Percentiles rank a stretch among this genome's conserved stretches.
phyloP scores from a whole-genome alignment of 148 eudicot species.

The Amaranthus hypochondriacus region DNA sequence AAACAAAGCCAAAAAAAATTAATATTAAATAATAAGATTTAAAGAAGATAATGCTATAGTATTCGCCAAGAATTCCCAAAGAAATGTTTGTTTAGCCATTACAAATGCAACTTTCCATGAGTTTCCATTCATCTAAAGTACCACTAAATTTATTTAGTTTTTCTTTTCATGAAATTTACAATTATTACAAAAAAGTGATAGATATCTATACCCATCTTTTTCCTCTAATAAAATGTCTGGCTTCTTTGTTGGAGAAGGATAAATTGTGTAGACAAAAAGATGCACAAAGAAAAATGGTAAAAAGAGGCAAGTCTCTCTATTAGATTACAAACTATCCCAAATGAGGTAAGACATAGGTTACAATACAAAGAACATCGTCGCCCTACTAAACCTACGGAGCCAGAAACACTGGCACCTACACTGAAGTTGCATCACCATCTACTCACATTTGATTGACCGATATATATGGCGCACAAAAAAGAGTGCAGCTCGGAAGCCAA shows the following conservation, averaged over 20 bases:
- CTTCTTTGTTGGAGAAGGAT: not conserved
- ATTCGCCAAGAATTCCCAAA: too few species aligned
- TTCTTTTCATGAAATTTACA: too few species aligned
- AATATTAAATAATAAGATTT: too few species aligned
- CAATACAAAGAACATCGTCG: slow-evolving; percentile 20
- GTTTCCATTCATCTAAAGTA: too few species aligned
- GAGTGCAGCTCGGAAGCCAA: slow-evolving; percentile 38
- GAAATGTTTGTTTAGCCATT: too few species aligned
- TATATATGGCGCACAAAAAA: slow-evolving; percentile 39
- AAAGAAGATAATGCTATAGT: too few species aligned
- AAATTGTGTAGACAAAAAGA: not conserved
- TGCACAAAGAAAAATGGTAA: not conserved
- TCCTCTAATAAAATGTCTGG: not conserved
- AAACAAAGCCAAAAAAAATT: too few species aligned
- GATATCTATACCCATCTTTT: not conserved
- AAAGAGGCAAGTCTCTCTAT: slow-evolving; percentile 8
- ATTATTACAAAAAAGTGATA: too few species aligned
- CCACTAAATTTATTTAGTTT: too few species aligned
- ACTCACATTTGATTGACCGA: slow-evolving; percentile 35
- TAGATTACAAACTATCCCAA: slow-evolving; percentile 22
- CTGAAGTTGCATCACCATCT: slow-evolving; percentile 17
- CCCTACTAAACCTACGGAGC: slow-evolving; percentile 24
- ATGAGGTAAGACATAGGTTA: slow-evolving; percentile 20
- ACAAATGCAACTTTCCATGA: too few species aligned
- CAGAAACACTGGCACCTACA: slow-evolving; percentile 22